Percentiles rank a stretch among this genome's conserved stretches.
Conservation (phyloP, 208 protist genomes). For the Crithidia sp. region DNA sequence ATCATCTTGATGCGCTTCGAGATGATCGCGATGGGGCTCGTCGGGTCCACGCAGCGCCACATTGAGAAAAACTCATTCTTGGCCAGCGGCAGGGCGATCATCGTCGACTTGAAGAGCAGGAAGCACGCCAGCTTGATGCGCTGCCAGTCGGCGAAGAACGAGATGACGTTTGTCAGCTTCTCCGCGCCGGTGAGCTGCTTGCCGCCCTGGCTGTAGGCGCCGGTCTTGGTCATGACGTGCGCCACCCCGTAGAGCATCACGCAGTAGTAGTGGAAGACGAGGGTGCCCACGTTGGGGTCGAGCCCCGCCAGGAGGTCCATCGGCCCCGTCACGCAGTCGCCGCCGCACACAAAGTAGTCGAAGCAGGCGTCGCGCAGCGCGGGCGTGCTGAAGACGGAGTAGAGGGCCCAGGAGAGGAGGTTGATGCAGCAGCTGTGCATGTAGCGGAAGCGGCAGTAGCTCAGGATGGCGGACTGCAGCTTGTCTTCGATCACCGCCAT, state of each 20-base stretch:
- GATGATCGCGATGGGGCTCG: slow-evolving; percentile 65
- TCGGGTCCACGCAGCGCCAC: slow-evolving; percentile 84
- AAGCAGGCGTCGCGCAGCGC: slow-evolving; percentile 87
- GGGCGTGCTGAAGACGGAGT: slow-evolving; percentile 80
- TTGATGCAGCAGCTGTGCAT: slow-evolving; percentile 90
- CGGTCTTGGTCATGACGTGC: slow-evolving; percentile 58
- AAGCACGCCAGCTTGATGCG: slow-evolving; percentile 64
- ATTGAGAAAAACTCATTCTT: slow-evolving; percentile 85
- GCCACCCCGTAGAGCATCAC: slow-evolving; percentile 75
- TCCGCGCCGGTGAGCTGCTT: slow-evolving; percentile 24
- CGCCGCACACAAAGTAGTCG: slow-evolving; percentile 90
- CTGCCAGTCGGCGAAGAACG: slow-evolving; percentile 62
- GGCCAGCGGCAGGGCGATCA: slow-evolving; percentile 57
- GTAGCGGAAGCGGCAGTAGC: slow-evolving; percentile 64
- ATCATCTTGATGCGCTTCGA: slow-evolving; percentile 66
- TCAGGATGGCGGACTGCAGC: slow-evolving; percentile 63
- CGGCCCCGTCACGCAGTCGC: slow-evolving; percentile 83
- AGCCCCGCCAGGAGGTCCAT: slow-evolving; percentile 89
- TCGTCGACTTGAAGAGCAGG: slow-evolving; percentile 63
- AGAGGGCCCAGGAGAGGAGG: slow-evolving; percentile 92
- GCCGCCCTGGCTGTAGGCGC: slow-evolving; percentile 35
- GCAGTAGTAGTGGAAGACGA: slow-evolving; percentile 88
- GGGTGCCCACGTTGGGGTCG: slow-evolving; percentile 54
- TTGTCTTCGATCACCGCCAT: slow-evolving; percentile 65
- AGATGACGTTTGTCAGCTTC: slow-evolving; percentile 54